Percentiles rank a stretch among this genome's conserved stretches.
phyloP scores from a whole-genome alignment of 371 early-diverging fungal species.

The Parasitella parasitica region DNA sequence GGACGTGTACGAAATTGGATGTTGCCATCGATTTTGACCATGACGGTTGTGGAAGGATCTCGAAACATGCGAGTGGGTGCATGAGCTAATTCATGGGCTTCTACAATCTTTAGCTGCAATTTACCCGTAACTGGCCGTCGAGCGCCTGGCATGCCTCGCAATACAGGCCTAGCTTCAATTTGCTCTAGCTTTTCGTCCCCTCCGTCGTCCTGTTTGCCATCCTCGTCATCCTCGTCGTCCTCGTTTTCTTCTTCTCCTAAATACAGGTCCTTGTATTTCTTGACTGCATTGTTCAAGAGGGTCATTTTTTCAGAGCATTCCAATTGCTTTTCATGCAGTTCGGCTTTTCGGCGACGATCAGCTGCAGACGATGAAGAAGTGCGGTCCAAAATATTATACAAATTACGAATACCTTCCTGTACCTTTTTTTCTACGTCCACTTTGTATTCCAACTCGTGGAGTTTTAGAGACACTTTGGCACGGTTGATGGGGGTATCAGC shows the following conservation, averaged over 20 bases:
- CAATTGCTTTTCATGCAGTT: constrained; percentile 59
- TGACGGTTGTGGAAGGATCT: constrained; percentile 65
- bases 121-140: constrained; percentile 73
- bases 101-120: constrained; percentile 62
- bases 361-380: constrained; percentile 12
- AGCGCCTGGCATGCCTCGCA: constrained; percentile 44
- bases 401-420: constrained; percentile 63
- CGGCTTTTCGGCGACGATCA: constrained; percentile 59
- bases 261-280: constrained; percentile 81
- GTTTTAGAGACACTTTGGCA: constrained; percentile 83
- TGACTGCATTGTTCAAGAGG: constrained; percentile 73
- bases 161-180: constrained; percentile 10
- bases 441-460: constrained; percentile 81
- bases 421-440: constrained; percentile 88
- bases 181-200: constrained; percentile 31
- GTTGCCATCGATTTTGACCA: constrained; percentile 82
- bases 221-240: constrained; percentile 28
- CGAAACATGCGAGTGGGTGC: constrained; percentile 61
- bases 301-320: constrained; percentile 82
- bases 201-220: constrained; percentile 50
- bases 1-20: constrained; percentile 69
- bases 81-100: constrained; percentile 67
- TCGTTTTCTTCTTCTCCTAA: constrained; percentile 69
- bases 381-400: constrained; percentile 41
- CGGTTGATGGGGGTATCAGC: constrained; percentile 75